These are phyloP conservation scores for Nicotiana paniculata DNA, from an alignment of 257 asterid species.

Conservation along the genomic window DNA sequence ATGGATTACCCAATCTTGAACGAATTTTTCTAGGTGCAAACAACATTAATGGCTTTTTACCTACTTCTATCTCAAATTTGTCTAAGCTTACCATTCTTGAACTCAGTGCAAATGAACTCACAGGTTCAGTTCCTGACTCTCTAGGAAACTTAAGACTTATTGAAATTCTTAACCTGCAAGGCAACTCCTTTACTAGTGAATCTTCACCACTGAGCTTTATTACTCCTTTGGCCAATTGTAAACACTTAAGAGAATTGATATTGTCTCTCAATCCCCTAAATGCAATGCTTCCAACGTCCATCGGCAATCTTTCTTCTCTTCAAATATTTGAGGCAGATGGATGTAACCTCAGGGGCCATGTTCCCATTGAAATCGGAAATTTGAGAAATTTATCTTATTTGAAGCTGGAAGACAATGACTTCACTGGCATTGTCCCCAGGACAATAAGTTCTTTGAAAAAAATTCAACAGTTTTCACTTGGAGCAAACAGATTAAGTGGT, in stretches of 20 bases:
- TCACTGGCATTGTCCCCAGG: slow-evolving; percentile 17
- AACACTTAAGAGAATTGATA: slow-evolving; percentile 1
- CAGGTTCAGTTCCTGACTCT: slow-evolving; percentile 19
- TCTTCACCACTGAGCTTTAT: slow-evolving; percentile 13
- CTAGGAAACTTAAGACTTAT: slow-evolving; percentile 10
- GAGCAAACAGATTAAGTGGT: slow-evolving; percentile 14
- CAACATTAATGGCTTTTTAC: slow-evolving; percentile 12
- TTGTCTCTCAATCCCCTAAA: slow-evolving; percentile 8
- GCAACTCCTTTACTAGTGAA: neutral
- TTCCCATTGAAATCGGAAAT: slow-evolving; percentile 19
- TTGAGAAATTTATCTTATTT: slow-evolving; percentile 19
- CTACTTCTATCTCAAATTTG: slow-evolving; percentile 22
- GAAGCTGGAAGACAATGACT: slow-evolving; percentile 11
- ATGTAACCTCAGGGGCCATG: neutral
- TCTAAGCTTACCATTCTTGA: slow-evolving; percentile 5
- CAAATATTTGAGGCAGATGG: neutral
- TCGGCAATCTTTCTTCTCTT: slow-evolving; percentile 9
- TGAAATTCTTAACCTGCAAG: slow-evolving; percentile 7
- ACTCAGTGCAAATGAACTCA: neutral
- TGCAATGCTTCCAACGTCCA: slow-evolving; percentile 1
- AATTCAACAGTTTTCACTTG: slow-evolving; percentile 15
- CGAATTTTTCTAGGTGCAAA: slow-evolving; percentile 5
- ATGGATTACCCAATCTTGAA: slow-evolving; percentile 12
- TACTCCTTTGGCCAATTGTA: slow-evolving; percentile 28
- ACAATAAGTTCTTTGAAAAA: slow-evolving; percentile 8